A percentile compares a stretch with the other conserved stretches of the same genome.
phyloP scores from a whole-genome alignment of 441 rosid genomes.

The Sinapis alba region DNA sequence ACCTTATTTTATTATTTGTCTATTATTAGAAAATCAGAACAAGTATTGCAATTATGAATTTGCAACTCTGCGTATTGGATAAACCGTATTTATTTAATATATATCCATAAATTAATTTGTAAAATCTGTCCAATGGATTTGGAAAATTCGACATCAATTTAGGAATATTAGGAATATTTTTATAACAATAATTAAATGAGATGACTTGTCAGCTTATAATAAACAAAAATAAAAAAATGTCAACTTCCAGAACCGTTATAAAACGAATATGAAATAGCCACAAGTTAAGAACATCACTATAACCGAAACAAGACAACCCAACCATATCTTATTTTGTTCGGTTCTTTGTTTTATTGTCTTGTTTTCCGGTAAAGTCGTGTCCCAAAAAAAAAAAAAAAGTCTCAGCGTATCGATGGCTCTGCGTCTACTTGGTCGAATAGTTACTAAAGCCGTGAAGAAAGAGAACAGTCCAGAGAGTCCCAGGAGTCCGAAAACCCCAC shows the following conservation, averaged over 20 bases:
- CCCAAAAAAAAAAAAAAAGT: neutral
- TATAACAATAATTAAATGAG: neutral
- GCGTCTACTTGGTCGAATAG: conserved; percentile 24
- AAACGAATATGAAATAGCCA: neutral
- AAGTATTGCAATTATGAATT: neutral
- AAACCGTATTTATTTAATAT: neutral
- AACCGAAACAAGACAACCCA: neutral
- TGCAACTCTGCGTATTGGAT: neutral
- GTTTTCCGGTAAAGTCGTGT: too few relatives aligned
- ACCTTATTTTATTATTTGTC: neutral
- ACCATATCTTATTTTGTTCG: neutral
- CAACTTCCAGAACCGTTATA: neutral
- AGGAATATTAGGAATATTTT: neutral
- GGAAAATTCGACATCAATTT: neutral
- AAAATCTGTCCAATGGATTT: neutral
- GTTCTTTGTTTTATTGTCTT: neutral
- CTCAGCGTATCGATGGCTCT: conserved; percentile 25
- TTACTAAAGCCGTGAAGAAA: conserved; percentile 21
- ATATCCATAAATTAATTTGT: neutral
- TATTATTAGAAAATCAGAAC: neutral
- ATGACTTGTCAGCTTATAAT: neutral
- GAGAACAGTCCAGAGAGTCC: conserved; percentile 32
- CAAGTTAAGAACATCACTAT: neutral
- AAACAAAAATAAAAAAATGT: neutral
- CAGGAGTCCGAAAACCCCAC: conserved; percentile 29